phyloP scores from a whole-genome alignment of 306 rosid genomes.

The Cicer judaicum region DNA sequence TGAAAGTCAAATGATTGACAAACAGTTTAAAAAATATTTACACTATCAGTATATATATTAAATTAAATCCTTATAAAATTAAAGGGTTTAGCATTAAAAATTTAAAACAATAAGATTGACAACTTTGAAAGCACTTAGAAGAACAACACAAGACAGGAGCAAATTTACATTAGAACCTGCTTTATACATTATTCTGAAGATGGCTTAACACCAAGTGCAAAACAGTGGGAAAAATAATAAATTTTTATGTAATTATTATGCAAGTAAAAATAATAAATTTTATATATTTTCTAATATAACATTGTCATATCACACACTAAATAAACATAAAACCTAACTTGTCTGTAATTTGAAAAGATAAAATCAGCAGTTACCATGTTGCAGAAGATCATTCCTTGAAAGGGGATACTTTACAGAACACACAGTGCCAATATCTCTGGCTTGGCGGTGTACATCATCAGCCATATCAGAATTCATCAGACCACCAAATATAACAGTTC shows the following conservation, averaged over 20 bases:
- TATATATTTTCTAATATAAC: constrained; percentile 9
- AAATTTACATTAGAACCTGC: background rate
- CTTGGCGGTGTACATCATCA: constrained; percentile 71
- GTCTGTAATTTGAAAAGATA: constrained; percentile 11
- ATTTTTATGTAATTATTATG: background rate
- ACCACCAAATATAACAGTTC: constrained; percentile 87
- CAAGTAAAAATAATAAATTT: background rate
- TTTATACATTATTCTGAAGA: constrained; percentile 23
- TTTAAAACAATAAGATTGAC: background rate
- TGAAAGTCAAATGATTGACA: too few species aligned
- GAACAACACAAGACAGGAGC: constrained; percentile 6
- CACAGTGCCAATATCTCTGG: constrained; percentile 70
- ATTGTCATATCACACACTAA: constrained; percentile 15
- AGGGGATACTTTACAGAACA: constrained; percentile 83
- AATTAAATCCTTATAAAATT: too few species aligned
- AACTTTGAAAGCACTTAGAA: constrained; percentile 10
- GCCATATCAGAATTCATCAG: constrained; percentile 77
- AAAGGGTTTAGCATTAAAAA: constrained; percentile 16
- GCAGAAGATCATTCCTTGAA: constrained; percentile 71
- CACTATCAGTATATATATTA: too few species aligned
- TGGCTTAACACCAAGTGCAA: constrained; percentile 17
- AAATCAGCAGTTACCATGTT: constrained; percentile 64
- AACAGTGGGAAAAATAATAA: background rate
- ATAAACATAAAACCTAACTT: constrained; percentile 31
- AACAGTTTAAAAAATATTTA: too few species aligned